Conservation (phyloP, 2,329 filamentous ascomycete genomes). For the Exophiala xenobiotica region DNA sequence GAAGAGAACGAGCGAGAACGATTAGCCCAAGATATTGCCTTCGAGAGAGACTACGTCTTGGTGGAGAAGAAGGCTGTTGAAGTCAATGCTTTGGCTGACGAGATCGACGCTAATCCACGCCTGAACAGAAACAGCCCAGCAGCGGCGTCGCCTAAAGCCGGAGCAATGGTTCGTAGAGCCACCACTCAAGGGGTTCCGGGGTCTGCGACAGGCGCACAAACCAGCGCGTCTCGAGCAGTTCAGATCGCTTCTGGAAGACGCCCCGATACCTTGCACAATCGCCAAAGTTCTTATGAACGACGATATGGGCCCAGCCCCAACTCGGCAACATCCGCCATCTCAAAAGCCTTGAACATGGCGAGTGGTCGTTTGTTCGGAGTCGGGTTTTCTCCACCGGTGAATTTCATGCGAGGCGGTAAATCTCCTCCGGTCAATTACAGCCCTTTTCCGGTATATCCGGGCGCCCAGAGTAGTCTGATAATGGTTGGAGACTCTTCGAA, state of each 20-base stretch:
- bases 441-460: constrained; percentile 81
- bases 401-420: constrained; percentile 45
- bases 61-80: constrained; percentile 95
- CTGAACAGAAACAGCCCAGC: constrained; percentile 51
- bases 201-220: constrained; percentile 67
- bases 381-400: constrained; percentile 51
- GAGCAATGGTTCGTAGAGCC: constrained; percentile 68
- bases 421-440: constrained; percentile 53
- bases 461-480: constrained; percentile 68
- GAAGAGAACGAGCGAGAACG: constrained; percentile 56
- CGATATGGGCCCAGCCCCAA: constrained; percentile 70
- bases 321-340: constrained; percentile 86
- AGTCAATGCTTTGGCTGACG: constrained; percentile 95
- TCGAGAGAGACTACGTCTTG: constrained; percentile 91
- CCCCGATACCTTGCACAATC: constrained; percentile 63
- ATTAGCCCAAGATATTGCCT: constrained; percentile 80
- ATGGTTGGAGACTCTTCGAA: constrained; percentile 63
- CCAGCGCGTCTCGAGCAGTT: constrained; percentile 69
- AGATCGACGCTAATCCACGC: constrained; percentile 80
- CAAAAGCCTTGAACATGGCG: constrained; percentile 91
- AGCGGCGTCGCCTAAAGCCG: constrained; percentile 54
- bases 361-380: constrained; percentile 61
- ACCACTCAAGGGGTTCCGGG: constrained; percentile 74
- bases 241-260: constrained; percentile 69
- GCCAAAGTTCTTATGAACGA: constrained; percentile 77